phyloP scores from a whole-genome alignment of 257 asterid species.

The Cordia subcordata region DNA sequence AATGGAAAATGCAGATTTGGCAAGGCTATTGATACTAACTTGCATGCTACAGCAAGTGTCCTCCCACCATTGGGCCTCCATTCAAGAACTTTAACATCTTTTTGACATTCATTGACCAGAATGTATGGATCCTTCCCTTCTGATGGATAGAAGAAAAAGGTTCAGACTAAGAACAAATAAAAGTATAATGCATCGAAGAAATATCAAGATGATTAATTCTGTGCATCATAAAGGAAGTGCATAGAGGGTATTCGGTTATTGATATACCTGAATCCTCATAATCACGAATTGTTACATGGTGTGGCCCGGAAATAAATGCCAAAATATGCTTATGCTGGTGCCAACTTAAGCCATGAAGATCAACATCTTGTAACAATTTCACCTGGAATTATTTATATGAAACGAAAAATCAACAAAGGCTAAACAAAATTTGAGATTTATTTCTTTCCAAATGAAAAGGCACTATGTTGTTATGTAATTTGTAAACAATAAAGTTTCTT shows the following conservation, averaged over 20 bases:
- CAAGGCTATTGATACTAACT: conserved; percentile 40
- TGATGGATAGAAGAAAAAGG: conserved; percentile 22
- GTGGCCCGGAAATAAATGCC: conserved; percentile 78
- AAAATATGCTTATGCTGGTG: conserved; percentile 69
- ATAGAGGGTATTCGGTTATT: background rate
- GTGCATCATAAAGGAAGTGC: conserved; percentile 5
- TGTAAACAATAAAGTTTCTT: no score
- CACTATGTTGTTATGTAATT: no score
- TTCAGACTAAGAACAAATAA: background rate
- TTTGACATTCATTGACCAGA: conserved; percentile 64
- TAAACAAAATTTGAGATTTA: no score
- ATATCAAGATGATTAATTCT: conserved; percentile 3
- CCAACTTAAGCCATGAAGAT: conserved; percentile 77
- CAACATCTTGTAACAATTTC: conserved; percentile 52
- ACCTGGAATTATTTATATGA: conserved; percentile 36
- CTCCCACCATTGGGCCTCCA: conserved; percentile 98
- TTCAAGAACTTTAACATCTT: conserved; percentile 66
- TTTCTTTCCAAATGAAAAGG: no score
- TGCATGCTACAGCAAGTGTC: conserved; percentile 89
- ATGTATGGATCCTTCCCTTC: conserved; percentile 67
- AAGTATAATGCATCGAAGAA: conserved; percentile 8
- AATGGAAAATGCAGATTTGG: conserved; percentile 13
- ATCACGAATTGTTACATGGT: conserved; percentile 73
- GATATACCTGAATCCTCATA: conserved; percentile 57
- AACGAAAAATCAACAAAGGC: background rate